These are phyloP conservation scores for Monilinia polystroma DNA, from an alignment of 2,329 filamentous ascomycete species.

Conservation along the genomic window DNA sequence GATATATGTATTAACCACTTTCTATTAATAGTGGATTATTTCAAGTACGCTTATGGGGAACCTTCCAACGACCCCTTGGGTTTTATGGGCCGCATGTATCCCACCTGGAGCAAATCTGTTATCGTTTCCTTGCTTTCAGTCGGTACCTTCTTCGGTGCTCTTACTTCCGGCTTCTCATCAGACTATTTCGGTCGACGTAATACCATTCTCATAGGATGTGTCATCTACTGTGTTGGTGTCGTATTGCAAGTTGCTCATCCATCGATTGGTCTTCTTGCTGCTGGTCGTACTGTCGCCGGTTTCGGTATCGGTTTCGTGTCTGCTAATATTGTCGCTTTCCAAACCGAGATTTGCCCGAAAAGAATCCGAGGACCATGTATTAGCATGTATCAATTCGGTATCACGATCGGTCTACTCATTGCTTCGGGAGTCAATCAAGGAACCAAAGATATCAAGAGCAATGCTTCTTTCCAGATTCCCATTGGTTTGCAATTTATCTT, in stretches of 20 bases:
- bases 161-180: conserved; percentile 44
- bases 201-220: conserved; percentile 33
- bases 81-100: conserved; percentile 42
- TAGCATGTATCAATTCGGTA: conserved; percentile 77
- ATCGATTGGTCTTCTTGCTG: conserved; percentile 54
- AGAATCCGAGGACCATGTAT: conserved; percentile 76
- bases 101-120: conserved; percentile 61
- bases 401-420: conserved; percentile 74
- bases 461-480: conserved; percentile 73
- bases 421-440: conserved; percentile 72
- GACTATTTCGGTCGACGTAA: conserved; percentile 43
- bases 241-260: conserved; percentile 38
- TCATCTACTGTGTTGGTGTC: conserved; percentile 33
- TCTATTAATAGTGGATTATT: conserved; percentile 19
- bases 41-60: conserved; percentile 15
- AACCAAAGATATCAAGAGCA: conserved; percentile 60
- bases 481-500: conserved; percentile 78
- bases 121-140: conserved; percentile 69
- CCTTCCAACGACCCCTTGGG: background rate
- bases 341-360: conserved; percentile 60
- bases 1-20: background rate
- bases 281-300: conserved; percentile 72
- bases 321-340: conserved; percentile 79
- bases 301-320: conserved; percentile 78
- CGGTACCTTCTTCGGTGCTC: conserved; percentile 71